Base-by-base conservation (phyloP, 805 yeast species). In the Candida rishiriensis region DNA sequence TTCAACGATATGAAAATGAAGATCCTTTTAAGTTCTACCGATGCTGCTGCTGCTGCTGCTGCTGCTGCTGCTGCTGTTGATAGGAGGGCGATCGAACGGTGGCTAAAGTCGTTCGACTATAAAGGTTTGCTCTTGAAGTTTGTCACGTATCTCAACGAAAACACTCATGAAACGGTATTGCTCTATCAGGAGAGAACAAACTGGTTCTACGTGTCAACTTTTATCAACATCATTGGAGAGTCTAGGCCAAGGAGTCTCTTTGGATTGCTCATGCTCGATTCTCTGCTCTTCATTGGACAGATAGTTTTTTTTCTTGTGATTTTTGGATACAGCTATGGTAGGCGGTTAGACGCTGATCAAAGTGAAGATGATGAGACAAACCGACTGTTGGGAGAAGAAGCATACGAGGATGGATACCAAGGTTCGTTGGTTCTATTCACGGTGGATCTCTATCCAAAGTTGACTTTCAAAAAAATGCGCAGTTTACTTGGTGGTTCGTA, bases 181-280 rank as follows among this genome's bases (percentile, higher is more conserved):
- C 40, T 38, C 12, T 52, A 56, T 42, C 48, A 55, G 33, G 39
- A 46, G 14, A 44, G 39, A 29, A 40, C 35, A 10, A 52, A 49
- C 31, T 61, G 53, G 40, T 39, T 37, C 3, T 50, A 55, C 41
- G 47, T 49, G 11, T 48, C 58, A 3, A 40, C 55, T 7, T 52
- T 60, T 39, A 50, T 63, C 38, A 54, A 59, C 40, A 41, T 63
- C 18, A 50, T 63, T 11, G 67, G 67, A 8, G 62, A 63, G 39
- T 39, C 52, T 31, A 46, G 46, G 14, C 33, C 46, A 3, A 26
- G 43, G 3, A 42, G 37, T 16, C 38, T 18, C 15, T 3, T 39
- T 2, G 56, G 47, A 3, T 30, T 61, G 3, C 16, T 59, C 2
- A 3, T 41, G 1, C 35, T 59, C 12, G 67, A 62, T 41, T 11